A percentile compares a stretch with the other conserved stretches of the same genome.
Conservation (phyloP, 2,329 filamentous ascomycete genomes). For the Zarea fungicola region DNA sequence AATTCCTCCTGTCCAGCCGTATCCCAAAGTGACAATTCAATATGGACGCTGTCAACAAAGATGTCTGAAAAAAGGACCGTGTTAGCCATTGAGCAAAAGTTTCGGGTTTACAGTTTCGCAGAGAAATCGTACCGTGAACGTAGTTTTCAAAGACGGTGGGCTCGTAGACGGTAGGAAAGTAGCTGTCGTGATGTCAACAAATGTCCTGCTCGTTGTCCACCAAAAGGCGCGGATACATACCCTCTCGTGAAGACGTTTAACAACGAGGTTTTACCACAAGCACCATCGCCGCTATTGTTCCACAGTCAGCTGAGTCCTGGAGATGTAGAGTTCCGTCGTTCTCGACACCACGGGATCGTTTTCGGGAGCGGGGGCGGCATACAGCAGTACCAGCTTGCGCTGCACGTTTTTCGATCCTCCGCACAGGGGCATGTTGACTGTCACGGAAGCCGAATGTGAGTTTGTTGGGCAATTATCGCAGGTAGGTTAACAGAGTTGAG, state of each 20-base stretch:
- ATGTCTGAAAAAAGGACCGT: conserved; percentile 59
- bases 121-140: conserved; percentile 75
- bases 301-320: conserved; percentile 11
- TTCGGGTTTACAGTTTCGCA: no score
- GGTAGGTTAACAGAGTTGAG: not conserved
- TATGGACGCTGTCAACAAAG: conserved; percentile 94
- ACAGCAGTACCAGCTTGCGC: conserved; percentile 95
- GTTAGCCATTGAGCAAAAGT: conserved; percentile 12
- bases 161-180: conserved; percentile 97
- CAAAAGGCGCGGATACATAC: conserved; percentile 44
- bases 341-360: not conserved
- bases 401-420: conserved; percentile 79
- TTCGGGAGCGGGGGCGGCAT: conserved; percentile 19
- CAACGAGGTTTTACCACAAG: conserved; percentile 93
- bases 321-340: not conserved
- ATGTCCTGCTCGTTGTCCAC: conserved; percentile 15
- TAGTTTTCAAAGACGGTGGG: conserved; percentile 99
- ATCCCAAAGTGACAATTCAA: conserved; percentile 97
- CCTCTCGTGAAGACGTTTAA: conserved; percentile 98
- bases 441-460: not conserved
- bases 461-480: not conserved
- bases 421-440: conserved; percentile 38
- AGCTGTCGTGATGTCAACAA: conserved; percentile 45
- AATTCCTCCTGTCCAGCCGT: conserved; percentile 99
- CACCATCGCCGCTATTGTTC: conserved; percentile 74